These are phyloP conservation scores for Tolypocladium nubicola DNA, from an alignment of 2,329 filamentous ascomycete genomes.

Conservation along the genomic window DNA sequence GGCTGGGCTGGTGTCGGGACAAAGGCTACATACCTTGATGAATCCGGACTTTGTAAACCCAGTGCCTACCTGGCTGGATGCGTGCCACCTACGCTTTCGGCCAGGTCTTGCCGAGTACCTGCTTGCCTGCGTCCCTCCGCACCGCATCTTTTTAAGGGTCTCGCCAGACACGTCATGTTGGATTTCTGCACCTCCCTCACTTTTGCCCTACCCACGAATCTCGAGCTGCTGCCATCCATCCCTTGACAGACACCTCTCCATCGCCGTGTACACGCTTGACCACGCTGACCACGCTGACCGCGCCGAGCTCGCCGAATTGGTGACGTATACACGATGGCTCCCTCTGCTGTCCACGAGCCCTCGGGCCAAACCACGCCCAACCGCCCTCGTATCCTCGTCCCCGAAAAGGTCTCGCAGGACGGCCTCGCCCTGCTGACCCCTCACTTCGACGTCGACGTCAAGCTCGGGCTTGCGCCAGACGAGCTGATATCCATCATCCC, in stretches of 20 bases:
- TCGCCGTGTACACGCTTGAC: not conserved
- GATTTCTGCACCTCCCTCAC: not conserved
- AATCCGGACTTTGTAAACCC: not conserved
- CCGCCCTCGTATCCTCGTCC: conserved; percentile 51
- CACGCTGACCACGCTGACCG: not conserved
- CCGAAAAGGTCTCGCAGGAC: conserved; percentile 73
- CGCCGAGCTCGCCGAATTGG: not conserved
- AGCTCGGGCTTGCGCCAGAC: conserved; percentile 47
- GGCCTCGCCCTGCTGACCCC: conserved; percentile 58
- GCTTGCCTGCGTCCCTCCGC: not conserved
- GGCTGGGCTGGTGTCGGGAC: not conserved
- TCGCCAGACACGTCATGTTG: not conserved
- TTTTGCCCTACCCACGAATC: not conserved
- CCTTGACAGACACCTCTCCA: not conserved
- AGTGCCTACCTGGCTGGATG: not conserved
- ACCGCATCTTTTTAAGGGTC: not conserved
- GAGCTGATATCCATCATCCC: conserved; percentile 59
- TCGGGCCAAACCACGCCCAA: conserved; percentile 1
- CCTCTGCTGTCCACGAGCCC: conserved; percentile 10
- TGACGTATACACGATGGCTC: conserved; percentile 12
- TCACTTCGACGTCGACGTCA: conserved; percentile 60
- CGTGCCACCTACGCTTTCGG: not conserved
- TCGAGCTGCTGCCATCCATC: not conserved
- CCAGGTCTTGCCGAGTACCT: not conserved
- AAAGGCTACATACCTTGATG: not conserved